These are phyloP conservation scores for Fusarium sp. DNA, from an alignment of 2,329 filamentous ascomycete species.

Conservation along the genomic window DNA sequence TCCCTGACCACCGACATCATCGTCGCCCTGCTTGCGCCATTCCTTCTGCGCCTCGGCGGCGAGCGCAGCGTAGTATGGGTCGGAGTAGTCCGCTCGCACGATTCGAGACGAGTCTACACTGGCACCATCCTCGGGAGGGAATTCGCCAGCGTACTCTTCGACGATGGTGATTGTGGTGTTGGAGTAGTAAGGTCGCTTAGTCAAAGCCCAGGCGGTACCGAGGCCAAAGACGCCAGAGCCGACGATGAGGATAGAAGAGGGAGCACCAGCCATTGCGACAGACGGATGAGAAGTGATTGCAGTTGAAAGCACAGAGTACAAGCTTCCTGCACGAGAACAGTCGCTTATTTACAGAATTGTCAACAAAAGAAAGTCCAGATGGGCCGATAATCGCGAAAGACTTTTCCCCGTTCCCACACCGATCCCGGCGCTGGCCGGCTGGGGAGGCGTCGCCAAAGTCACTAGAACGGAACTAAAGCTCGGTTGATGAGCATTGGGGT, in stretches of 20 bases:
- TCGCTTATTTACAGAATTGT: constrained; percentile 28
- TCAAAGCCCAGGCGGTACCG: constrained; percentile 73
- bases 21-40: constrained; percentile 71
- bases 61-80: constrained; percentile 79
- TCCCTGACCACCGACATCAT: constrained; percentile 69
- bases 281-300: constrained; percentile 9
- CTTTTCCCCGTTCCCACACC: constrained; percentile 41
- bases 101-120: constrained; percentile 74
- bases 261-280: constrained; percentile 50
- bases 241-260: constrained; percentile 71
- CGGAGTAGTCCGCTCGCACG: constrained; percentile 81
- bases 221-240: constrained; percentile 75
- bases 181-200: constrained; percentile 68
- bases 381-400: constrained; percentile 32
- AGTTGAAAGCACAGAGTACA: constrained; percentile 12
- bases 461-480: constrained; percentile 18
- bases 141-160: constrained; percentile 66
- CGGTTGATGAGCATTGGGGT: constrained; percentile 27
- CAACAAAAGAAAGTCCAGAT: constrained; percentile 24
- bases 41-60: constrained; percentile 75
- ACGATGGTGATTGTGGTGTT: constrained; percentile 68
- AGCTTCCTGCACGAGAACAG: constrained; percentile 7
- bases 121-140: constrained; percentile 69
- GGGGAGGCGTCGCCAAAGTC: constrained; percentile 4
- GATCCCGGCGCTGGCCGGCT: constrained; percentile 44